Evolutionary conservation across 2,329 filamentous ascomycete genomes (phyloP).

Genomic region (Chrysoporthe puriensis): DNA sequence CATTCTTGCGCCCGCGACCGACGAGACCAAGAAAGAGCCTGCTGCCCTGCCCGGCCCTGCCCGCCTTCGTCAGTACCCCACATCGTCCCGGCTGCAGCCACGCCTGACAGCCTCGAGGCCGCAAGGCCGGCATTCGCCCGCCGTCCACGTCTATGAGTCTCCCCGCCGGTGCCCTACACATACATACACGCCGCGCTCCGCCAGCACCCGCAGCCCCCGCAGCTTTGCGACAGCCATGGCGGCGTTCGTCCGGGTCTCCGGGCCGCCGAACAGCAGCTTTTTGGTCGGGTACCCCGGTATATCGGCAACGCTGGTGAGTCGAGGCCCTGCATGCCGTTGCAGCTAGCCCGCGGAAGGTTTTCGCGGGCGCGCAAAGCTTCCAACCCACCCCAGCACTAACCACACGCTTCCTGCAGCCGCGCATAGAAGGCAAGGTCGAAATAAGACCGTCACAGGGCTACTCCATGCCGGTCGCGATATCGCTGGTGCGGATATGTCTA

Average conservation of each 20-base stretch:
- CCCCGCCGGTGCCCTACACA: constrained; percentile 32
- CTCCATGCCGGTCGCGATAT: constrained; percentile 87
- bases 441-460: constrained; percentile 85
- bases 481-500: constrained; percentile 90
- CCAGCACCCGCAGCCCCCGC: constrained; percentile 12
- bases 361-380: constrained; percentile 24
- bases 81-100: constrained; percentile 24
- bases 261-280: constrained; percentile 95
- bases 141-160: constrained; percentile 34
- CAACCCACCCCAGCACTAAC: constrained; percentile 22
- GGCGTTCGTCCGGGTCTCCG: constrained; percentile 93
- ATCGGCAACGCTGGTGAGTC: constrained; percentile 89
- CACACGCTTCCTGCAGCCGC: constrained; percentile 64
- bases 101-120: constrained; percentile 32
- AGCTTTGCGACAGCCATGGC: constrained; percentile 52
- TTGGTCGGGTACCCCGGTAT: constrained; percentile 97
- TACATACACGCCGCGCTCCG: constrained; percentile 14
- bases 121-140: constrained; percentile 32
- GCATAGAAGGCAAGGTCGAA: constrained; percentile 97
- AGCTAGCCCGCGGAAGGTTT: neutral
- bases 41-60: neutral
- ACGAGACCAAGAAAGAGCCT: constrained; percentile 16
- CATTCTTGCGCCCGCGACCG: constrained; percentile 13
- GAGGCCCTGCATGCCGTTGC: constrained; percentile 5
- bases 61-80: constrained; percentile 25